Percentiles rank a stretch among this genome's conserved stretches.
Conservation (phyloP, 345 rosid genomes). For the Brassica nigra region DNA sequence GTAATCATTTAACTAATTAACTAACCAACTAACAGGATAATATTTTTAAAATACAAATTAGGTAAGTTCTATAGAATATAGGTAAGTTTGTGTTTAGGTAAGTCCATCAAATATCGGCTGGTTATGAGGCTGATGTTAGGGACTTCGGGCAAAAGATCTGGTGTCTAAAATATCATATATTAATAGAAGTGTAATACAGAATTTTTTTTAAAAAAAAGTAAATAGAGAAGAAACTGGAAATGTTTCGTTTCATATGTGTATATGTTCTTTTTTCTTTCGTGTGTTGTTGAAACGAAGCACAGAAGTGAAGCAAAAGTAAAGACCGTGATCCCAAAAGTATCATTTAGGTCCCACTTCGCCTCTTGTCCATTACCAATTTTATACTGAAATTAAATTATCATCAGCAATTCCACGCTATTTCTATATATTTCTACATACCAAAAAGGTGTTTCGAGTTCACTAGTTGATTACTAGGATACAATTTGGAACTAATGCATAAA, state of each 20-base stretch:
- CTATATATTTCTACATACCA: conserved; percentile 6
- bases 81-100: conserved; percentile 41
- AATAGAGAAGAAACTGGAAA: conserved; percentile 9
- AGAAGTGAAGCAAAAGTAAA: conserved; percentile 94
- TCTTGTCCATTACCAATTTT: conserved; percentile 40
- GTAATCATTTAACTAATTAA: conserved; percentile 38
- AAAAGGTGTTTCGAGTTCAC: conserved; percentile 10
- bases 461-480: background rate
- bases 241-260: background rate
- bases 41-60: conserved; percentile 32
- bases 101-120: conserved; percentile 50
- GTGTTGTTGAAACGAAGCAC: conserved; percentile 52
- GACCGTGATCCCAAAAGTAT: conserved; percentile 65
- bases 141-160: conserved; percentile 48
- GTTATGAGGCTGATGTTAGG: conserved; percentile 57
- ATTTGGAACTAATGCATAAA: conserved; percentile 16
- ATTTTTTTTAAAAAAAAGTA: background rate
- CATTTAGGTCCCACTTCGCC: conserved; percentile 59
- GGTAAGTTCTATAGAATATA: conserved; percentile 34
- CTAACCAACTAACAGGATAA: conserved; percentile 44
- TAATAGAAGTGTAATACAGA: conserved; percentile 4
- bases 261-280: conserved; percentile 21
- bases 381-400: conserved; percentile 22
- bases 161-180: conserved; percentile 9
- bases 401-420: conserved; percentile 5